Evolutionary conservation across 805 yeast genomes (phyloP).

Genomic region (Groenewaldozyma salmanticensis): DNA sequence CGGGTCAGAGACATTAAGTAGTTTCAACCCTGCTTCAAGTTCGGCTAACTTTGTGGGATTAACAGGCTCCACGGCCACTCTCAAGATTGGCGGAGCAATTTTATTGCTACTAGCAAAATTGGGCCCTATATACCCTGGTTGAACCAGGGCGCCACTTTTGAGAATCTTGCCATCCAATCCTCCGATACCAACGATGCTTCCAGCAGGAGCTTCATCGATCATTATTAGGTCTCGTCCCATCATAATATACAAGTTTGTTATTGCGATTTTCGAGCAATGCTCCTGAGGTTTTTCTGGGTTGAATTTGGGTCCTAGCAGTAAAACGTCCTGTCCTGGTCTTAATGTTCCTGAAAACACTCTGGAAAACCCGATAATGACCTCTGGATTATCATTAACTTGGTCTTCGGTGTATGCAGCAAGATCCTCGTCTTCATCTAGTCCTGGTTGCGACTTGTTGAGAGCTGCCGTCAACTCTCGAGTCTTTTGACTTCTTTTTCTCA

Average conservation of each 20-base stretch:
- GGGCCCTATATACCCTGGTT: slow-evolving; percentile 50
- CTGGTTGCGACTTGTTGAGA: slow-evolving; percentile 11
- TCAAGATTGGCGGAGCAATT: slow-evolving; percentile 81
- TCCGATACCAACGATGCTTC: slow-evolving; percentile 88
- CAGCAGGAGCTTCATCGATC: slow-evolving; percentile 78
- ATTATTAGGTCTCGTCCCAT: slow-evolving; percentile 90
- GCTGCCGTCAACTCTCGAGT: slow-evolving; percentile 19
- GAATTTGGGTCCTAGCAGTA: slow-evolving; percentile 80
- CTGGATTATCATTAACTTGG: slow-evolving; percentile 35
- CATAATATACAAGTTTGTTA: slow-evolving; percentile 64
- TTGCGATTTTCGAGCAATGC: slow-evolving; percentile 44
- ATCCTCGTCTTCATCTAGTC: slow-evolving; percentile 39
- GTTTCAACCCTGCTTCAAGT: slow-evolving; percentile 66
- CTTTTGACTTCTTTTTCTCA: slow-evolving; percentile 13
- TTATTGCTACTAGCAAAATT: slow-evolving; percentile 67
- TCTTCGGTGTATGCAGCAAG: slow-evolving; percentile 24
- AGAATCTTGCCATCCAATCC: slow-evolving; percentile 76
- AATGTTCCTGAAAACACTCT: slow-evolving; percentile 83
- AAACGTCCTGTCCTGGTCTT: slow-evolving; percentile 60
- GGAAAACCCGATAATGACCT: slow-evolving; percentile 77
- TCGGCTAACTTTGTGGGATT: slow-evolving; percentile 72
- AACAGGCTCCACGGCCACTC: slow-evolving; percentile 92
- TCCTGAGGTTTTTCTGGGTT: slow-evolving; percentile 55
- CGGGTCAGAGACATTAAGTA: slow-evolving; percentile 85
- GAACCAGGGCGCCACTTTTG: slow-evolving; percentile 76